Base-by-base conservation (phyloP, 495 filamentous ascomycete species). In the Cairneyella variabilis region DNA sequence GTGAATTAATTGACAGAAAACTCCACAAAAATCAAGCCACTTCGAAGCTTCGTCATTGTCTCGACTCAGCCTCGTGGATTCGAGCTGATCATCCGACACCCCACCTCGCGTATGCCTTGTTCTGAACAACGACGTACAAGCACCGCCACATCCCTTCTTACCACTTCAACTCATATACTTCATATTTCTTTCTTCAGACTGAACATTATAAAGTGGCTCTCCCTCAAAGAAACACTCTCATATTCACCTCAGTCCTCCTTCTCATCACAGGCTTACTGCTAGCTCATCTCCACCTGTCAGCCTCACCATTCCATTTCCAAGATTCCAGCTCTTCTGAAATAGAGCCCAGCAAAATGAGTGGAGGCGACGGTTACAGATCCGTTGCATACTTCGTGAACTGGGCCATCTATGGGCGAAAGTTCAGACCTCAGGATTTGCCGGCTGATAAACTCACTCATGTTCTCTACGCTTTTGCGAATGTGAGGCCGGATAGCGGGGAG, bases 341-440 rank as follows among this genome's bases (percentile, higher is more conserved):
- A 10, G 42, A 6, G 44, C 18, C 27, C 51, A 51, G 25, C 20
- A 76, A 54, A 7, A 79, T 78, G 74, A 70, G 66, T 47, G 71
- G 72, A 57, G 68, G 68, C 51, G 66, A 66, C 51, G 69, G 80
- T 48, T 88, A 82, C 65, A 80, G 80, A 56, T 76, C 83, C 5
- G 86, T 93, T 47, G 87, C 86, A 14, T 95, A 95, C 73, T 95
- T 84, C 58, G 86, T 90, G 49, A 91, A 95, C 71, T 71, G 71
- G 91, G 92, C 89, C 44, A 96, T 97, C 64, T 97, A 97, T 70
- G 90, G 78, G 27, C 81, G 92, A 55, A 86, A 91, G 56, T 86
- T 95, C 68, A 80, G 86, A 32, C 90, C 91, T 0, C 89, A 95
- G 58, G 86, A 96, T 65, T 73, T 98, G 14, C 92, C 91, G 2